Evolutionary conservation across 441 rosid genomes (phyloP).

Genomic region (Biscutella laevigata): DNA sequence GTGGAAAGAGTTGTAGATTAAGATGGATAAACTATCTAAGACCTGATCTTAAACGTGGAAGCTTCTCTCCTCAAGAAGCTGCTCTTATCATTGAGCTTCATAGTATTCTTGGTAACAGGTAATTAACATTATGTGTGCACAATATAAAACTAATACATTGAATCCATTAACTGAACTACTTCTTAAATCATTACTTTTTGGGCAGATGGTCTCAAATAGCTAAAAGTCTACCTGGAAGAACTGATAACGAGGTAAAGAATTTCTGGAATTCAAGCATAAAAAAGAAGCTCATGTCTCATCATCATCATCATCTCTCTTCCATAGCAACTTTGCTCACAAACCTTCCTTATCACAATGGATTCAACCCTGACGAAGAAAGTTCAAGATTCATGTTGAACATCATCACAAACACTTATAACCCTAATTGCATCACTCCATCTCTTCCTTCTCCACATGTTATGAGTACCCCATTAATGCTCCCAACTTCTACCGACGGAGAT

Average conservation of each 20-base stretch:
- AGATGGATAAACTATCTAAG: conserved; percentile 91
- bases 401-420: conserved; percentile 54
- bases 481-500: conserved; percentile 37
- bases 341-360: conserved; percentile 26
- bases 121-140: background rate
- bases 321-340: conserved; percentile 29
- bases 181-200: background rate
- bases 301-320: conserved; percentile 28
- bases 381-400: conserved; percentile 28
- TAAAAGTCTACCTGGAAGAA: conserved; percentile 72
- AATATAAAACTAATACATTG: background rate
- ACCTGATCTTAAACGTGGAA: conserved; percentile 93
- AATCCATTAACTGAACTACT: background rate
- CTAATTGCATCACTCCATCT: conserved; percentile 41
- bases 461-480: conserved; percentile 34
- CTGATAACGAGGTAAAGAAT: conserved; percentile 94
- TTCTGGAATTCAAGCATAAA: conserved; percentile 99
- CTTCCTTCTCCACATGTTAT: conserved; percentile 28
- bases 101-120: conserved; percentile 87
- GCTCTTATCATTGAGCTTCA: conserved; percentile 93
- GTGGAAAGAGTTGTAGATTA: conserved; percentile 96
- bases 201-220: conserved; percentile 95
- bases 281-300: conserved; percentile 69
- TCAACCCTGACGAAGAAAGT: conserved; percentile 23
- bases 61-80: conserved; percentile 93